phyloP scores from a whole-genome alignment of 2,329 filamentous ascomycete genomes.

The Magnaporthales sp. region DNA sequence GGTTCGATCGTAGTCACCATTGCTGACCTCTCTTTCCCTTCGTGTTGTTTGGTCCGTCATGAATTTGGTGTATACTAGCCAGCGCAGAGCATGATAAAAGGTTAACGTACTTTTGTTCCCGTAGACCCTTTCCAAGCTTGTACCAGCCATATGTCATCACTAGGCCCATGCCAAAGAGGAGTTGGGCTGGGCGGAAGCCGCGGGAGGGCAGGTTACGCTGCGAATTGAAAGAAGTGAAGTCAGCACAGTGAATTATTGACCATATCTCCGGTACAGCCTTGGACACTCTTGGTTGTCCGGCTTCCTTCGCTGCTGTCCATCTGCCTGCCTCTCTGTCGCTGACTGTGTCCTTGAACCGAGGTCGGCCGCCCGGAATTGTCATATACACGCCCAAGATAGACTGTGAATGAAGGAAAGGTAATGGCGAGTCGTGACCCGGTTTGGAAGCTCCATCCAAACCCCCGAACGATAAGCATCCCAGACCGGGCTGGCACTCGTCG shows the following conservation, averaged over 20 bases:
- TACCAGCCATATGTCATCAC: slow-evolving; percentile 91
- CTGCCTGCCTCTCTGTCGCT: background rate
- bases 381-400: background rate
- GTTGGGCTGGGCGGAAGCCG: slow-evolving; percentile 76
- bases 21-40: background rate
- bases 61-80: background rate
- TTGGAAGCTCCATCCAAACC: background rate
- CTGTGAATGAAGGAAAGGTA: background rate
- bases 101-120: slow-evolving; percentile 75
- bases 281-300: background rate
- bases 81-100: slow-evolving; percentile 10
- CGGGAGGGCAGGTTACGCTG: slow-evolving; percentile 87
- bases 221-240: slow-evolving; percentile 1
- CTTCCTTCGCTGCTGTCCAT: background rate
- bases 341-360: background rate
- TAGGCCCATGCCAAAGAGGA: slow-evolving; percentile 67
- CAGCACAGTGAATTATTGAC: background rate
- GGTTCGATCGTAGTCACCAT: background rate
- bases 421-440: background rate
- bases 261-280: background rate
- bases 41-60: background rate
- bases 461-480: background rate
- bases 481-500: background rate
- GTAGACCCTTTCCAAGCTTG: slow-evolving; percentile 69
- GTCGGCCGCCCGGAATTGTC: background rate